phyloP scores from a whole-genome alignment of 192 early-diverging fungal species.

The Pecoramyces ruminantium region DNA sequence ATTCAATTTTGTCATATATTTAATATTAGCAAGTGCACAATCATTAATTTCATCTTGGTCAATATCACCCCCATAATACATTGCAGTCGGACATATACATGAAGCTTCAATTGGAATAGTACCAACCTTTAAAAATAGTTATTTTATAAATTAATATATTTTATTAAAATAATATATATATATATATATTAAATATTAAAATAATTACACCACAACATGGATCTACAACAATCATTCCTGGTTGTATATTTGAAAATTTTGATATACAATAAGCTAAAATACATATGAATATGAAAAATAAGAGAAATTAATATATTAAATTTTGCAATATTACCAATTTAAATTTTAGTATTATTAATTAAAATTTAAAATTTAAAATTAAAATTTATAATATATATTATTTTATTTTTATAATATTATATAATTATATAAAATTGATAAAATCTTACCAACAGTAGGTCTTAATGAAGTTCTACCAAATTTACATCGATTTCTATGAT shows the following conservation, averaged over 20 bases:
- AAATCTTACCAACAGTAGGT: not conserved
- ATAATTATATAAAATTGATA: not conserved
- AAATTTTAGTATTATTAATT: too few species aligned
- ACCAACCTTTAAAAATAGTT: not conserved
- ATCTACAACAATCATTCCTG: not conserved
- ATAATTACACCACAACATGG: not conserved
- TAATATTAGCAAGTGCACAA: not conserved
- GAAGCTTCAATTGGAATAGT: not conserved
- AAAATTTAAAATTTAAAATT: too few species aligned
- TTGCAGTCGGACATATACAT: not conserved
- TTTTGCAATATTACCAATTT: too few species aligned
- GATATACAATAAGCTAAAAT: not conserved
- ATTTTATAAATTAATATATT: too few species aligned
- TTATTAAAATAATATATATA: too few species aligned
- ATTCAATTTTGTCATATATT: not conserved
- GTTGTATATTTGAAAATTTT: not conserved
- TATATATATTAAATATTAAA: too few species aligned
- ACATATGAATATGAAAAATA: too few species aligned
- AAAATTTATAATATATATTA: too few species aligned
- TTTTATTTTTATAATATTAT: too few species aligned
- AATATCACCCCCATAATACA: not conserved
- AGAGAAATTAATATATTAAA: too few species aligned
- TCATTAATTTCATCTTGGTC: not conserved
- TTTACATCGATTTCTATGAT: not conserved
- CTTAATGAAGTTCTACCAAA: not conserved